Evolutionary conservation across 108 stramenopile species (phyloP).

Genomic region (Discostella stelligeroides): DNA sequence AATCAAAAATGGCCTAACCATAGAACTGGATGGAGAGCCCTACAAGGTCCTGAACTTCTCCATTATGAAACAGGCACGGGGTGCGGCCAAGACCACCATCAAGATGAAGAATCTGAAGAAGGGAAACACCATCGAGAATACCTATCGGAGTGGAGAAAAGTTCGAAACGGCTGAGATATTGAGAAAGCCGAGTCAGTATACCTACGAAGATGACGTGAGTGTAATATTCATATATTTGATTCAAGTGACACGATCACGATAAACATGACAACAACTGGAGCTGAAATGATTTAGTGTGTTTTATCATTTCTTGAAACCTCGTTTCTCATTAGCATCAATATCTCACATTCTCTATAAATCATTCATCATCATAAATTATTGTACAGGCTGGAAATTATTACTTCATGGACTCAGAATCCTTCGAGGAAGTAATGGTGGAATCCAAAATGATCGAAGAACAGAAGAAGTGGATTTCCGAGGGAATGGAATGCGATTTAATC

Average conservation of each 20-base stretch:
- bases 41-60: slow-evolving; percentile 87
- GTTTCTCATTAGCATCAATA: too few species aligned
- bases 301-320: too few species aligned
- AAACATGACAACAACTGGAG: too few species aligned
- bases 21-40: slow-evolving; percentile 92
- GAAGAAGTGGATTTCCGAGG: slow-evolving; percentile 85
- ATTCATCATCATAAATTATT: not conserved
- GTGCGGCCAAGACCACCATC: slow-evolving; percentile 88
- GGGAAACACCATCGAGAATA: slow-evolving; percentile 93
- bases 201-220: slow-evolving; percentile 86
- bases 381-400: slow-evolving; percentile 57
- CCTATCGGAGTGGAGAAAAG: slow-evolving; percentile 92
- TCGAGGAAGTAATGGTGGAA: slow-evolving; percentile 84
- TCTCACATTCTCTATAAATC: not conserved
- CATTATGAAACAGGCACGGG: slow-evolving; percentile 94
- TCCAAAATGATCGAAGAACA: slow-evolving; percentile 65
- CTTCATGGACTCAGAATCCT: slow-evolving; percentile 93
- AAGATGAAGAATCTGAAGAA: slow-evolving; percentile 95
- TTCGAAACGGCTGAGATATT: slow-evolving; percentile 89
- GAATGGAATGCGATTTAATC: slow-evolving; percentile 76
- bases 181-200: slow-evolving; percentile 80
- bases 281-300: too few species aligned
- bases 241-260: too few species aligned
- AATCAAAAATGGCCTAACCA: slow-evolving; percentile 94
- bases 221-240: not conserved